Conservation (phyloP, 805 yeast species). For the Cephaloascus albidus region DNA sequence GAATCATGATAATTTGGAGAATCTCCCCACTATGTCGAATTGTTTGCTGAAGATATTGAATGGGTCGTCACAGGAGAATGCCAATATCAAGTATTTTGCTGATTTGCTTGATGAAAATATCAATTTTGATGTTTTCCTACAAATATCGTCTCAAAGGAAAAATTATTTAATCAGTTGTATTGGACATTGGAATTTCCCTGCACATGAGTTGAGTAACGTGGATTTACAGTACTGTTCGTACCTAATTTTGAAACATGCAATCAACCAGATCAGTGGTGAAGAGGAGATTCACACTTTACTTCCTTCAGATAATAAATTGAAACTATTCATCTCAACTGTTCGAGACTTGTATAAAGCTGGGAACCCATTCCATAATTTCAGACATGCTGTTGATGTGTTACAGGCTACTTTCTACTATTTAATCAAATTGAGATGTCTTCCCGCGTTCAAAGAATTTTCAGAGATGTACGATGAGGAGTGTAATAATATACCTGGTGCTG, state of each 20-base stretch:
- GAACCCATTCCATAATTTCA: constrained; percentile 89
- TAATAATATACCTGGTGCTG: not conserved
- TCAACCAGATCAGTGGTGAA: constrained; percentile 12
- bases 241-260: constrained; percentile 40
- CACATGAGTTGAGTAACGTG: constrained; percentile 54
- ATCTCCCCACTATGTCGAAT: not conserved
- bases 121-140: constrained; percentile 15
- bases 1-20: not conserved
- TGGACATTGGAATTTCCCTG: constrained; percentile 62
- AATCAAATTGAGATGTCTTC: constrained; percentile 28
- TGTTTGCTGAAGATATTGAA: not conserved
- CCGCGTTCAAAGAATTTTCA: constrained; percentile 24
- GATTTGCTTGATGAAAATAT: constrained; percentile 8
- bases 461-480: constrained; percentile 7
- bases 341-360: constrained; percentile 76
- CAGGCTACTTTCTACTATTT: constrained; percentile 78
- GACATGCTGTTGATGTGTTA: constrained; percentile 92
- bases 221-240: constrained; percentile 57
- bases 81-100: not conserved
- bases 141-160: constrained; percentile 9
- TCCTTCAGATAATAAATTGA: constrained; percentile 29
- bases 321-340: constrained; percentile 53
- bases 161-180: constrained; percentile 24
- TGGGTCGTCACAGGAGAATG: not conserved
- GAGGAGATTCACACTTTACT: constrained; percentile 1